Conservation (phyloP, 2,329 filamentous ascomycete species). For the Diaporthe amygdali region DNA sequence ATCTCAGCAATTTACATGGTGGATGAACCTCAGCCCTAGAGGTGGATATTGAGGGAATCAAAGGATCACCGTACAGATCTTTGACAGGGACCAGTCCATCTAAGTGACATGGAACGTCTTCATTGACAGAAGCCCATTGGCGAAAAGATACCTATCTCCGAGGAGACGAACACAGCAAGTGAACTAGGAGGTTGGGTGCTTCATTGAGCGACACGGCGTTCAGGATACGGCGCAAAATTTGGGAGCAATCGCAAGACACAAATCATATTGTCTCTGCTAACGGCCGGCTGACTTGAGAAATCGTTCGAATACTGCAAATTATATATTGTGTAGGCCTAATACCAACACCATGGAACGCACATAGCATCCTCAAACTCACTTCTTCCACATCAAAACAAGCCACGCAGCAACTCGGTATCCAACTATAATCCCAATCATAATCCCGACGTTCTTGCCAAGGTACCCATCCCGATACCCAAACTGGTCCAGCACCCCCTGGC, state of each 20-base stretch:
- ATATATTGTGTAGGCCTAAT: not conserved
- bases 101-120: not conserved
- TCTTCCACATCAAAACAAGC: conserved; percentile 56
- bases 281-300: not conserved
- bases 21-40: not conserved
- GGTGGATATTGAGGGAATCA: no score
- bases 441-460: conserved; percentile 74
- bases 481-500: conserved; percentile 69
- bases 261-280: not conserved
- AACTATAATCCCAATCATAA: conserved; percentile 76
- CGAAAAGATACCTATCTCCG: not conserved
- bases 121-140: not conserved
- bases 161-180: not conserved
- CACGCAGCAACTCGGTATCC: conserved; percentile 75
- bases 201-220: conserved; percentile 1
- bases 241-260: not conserved
- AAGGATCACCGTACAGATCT: not conserved
- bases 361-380: conserved; percentile 16
- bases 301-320: not conserved
- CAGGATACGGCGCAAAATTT: not conserved
- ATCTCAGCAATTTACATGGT: not conserved
- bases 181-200: not conserved
- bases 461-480: conserved; percentile 73
- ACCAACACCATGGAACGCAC: not conserved
- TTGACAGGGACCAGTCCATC: not conserved